These are phyloP conservation scores for Vitis hybrid DNA, from an alignment of 177 flowering plant genomes.

Conservation along the genomic window DNA sequence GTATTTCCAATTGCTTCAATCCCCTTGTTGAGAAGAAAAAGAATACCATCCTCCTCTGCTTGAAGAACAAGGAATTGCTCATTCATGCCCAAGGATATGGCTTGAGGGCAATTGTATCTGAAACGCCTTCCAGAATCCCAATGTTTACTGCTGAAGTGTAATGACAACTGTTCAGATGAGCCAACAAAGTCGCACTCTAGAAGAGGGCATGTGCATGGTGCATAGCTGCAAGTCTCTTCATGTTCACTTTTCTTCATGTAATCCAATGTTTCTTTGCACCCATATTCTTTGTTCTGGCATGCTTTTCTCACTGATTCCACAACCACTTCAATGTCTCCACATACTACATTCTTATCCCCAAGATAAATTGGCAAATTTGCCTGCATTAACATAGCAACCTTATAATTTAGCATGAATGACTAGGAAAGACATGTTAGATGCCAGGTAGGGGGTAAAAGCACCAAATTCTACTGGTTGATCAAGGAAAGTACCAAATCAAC, in stretches of 20 bases:
- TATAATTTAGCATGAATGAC: not conserved
- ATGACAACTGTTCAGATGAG: slow-evolving; percentile 46
- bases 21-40: slow-evolving; percentile 50
- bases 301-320: slow-evolving; percentile 21
- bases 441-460: too few relatives aligned
- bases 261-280: slow-evolving; percentile 40
- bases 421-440: too few relatives aligned
- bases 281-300: slow-evolving; percentile 45
- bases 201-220: slow-evolving; percentile 62
- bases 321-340: slow-evolving; percentile 21
- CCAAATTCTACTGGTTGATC: too few relatives aligned
- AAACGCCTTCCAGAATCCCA: slow-evolving; percentile 49
- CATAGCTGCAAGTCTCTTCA: slow-evolving; percentile 41
- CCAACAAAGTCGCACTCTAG: slow-evolving; percentile 47
- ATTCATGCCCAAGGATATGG: slow-evolving; percentile 33
- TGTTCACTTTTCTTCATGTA: slow-evolving; percentile 35
- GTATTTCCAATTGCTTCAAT: slow-evolving; percentile 35
- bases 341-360: slow-evolving; percentile 9
- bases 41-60: slow-evolving; percentile 55
- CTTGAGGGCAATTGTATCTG: slow-evolving; percentile 44
- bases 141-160: slow-evolving; percentile 54
- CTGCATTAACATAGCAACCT: slow-evolving; percentile 15
- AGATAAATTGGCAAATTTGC: slow-evolving; percentile 6
- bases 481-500: too few relatives aligned
- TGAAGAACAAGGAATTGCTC: slow-evolving; percentile 44